Evolutionary conservation across 2,329 filamentous ascomycete genomes (phyloP), one percentile per base, ranked within the genome.

Genomic region (Aureobasidium uvarum): DNA sequence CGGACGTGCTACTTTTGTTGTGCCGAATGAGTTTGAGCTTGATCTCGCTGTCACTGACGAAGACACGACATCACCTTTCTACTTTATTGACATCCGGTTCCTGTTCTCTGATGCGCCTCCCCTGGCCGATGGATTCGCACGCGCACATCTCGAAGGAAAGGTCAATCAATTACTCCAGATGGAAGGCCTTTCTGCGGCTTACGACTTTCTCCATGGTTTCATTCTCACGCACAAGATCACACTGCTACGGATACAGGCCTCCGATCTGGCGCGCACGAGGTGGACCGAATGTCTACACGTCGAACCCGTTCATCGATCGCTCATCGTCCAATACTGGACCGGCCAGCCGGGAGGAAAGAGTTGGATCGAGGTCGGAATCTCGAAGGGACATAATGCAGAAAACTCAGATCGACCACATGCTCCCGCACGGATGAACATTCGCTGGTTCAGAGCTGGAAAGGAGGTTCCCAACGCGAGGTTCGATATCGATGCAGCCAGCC

Each of bases 321-420:
- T 99, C 66, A 86, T 92, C 11, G 85, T 99, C 39, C 93, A 97
- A 72, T 99, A 99, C 77, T 99, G 95, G 95, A 82, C 85, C 18
- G 84, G 85, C 59, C 85, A 87, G 71, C 82, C 84, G 65, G 86
- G 86, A 0, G 82, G 85, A 18, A 96, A 96, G 79, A 96, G 88
- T 74, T 99, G 95, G 94, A 82, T 99, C 55, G 88, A 98, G 69
- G 81, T 99, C 59, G 93, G 92, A 11, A 85, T 96, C 41, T 84
- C 87, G 66, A 92, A 88, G 72, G 88, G 88, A 38, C 80, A 74
- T 67, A 68, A 72, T 11, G 54, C 67, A 18, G 36, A 64, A n/a
- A 50, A 28, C 8, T 38, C 73, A 28, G 39, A 38, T 1, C 50
- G n/a, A 23, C 8, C 45, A 70, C 66, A 77, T 74, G 66, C 73